Evolutionary conservation across 495 filamentous ascomycete species (phyloP).

Genomic region (Talaromyces nanjingensis): DNA sequence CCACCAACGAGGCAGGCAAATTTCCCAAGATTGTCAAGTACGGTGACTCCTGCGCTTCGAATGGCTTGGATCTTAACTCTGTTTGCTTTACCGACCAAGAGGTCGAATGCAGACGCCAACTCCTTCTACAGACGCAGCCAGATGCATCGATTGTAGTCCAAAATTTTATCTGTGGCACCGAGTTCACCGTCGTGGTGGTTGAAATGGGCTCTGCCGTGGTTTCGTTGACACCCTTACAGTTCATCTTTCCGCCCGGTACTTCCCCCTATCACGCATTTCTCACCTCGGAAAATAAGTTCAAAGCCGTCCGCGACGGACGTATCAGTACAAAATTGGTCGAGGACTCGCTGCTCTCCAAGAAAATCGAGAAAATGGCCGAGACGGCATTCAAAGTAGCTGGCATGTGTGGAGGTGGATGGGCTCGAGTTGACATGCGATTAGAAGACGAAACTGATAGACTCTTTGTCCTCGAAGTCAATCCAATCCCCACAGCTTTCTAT

Average conservation of each 20-base stretch:
- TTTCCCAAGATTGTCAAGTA: slow-evolving; percentile 3
- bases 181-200: slow-evolving; percentile 3
- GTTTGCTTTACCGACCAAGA: no score
- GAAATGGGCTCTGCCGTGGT: slow-evolving; percentile 12
- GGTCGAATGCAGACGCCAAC: no score
- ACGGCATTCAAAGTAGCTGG: slow-evolving; percentile 8
- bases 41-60: background rate
- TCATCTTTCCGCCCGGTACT: slow-evolving; percentile 2
- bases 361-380: background rate
- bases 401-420: slow-evolving; percentile 6
- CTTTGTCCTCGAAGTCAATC: background rate
- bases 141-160: no score
- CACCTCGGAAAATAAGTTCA: slow-evolving; percentile 9
- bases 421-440: slow-evolving; percentile 1
- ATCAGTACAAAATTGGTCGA: slow-evolving; percentile 4
- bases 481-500: background rate
- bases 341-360: background rate
- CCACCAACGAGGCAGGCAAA: background rate
- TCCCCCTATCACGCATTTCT: slow-evolving; percentile 1
- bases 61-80: no score
- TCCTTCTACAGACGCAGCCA: no score
- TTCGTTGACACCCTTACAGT: slow-evolving; percentile 3
- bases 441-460: background rate
- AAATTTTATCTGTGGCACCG: background rate
- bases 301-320: background rate